Base-by-base conservation (phyloP, 129 eudicot genomes). In the Flaveria ramosissima region DNA sequence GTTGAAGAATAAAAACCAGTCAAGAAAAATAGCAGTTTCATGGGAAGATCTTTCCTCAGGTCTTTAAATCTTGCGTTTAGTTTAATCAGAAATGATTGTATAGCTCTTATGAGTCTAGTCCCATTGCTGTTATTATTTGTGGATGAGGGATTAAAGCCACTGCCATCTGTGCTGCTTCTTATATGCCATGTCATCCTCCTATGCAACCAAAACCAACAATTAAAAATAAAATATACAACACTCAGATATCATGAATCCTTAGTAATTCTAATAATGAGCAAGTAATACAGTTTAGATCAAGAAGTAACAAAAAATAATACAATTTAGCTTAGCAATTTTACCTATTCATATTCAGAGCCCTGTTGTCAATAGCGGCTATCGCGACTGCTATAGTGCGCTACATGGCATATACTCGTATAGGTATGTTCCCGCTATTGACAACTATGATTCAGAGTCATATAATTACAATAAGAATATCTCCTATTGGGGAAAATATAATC, bases 1-100 rank as follows among this genome's bases (percentile, higher is more conserved):
- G 96, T 93, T 3, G 98, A 88, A 80, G 95, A 86, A 71, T 93
- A 93, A 59, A 93, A 93, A 1, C 96, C 98, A 41, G 85, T 88
- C 80, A 93, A 86, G 88, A 93, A 90, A 63, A 61, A 61, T 11
- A 61, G 17, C 17, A 61, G 67, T 61, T 61, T 61, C 67, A 26
- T 61, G 19, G 67, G 36, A 24, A 61, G 67, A 61, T 61, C n/a
- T 78, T 83, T 85, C 74, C 82, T 83, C 1, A 92, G 68, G 56
- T 80, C 86, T 62, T 77, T 84, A 8, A 90, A 41, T 83, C 92
- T 76, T 19, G 85, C 82, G 70, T 51, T 73, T 70, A 90, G 17
- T 79, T 77, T 88, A 55, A 55, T 51, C 79, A 63, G 94, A 66
- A 92, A 66, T 50, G 83, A 64, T 76, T 78, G 88, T 23, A 89